Evolutionary conservation across 176 grass and related monocot species (phyloP).

Genomic region (Oryza nivara): DNA sequence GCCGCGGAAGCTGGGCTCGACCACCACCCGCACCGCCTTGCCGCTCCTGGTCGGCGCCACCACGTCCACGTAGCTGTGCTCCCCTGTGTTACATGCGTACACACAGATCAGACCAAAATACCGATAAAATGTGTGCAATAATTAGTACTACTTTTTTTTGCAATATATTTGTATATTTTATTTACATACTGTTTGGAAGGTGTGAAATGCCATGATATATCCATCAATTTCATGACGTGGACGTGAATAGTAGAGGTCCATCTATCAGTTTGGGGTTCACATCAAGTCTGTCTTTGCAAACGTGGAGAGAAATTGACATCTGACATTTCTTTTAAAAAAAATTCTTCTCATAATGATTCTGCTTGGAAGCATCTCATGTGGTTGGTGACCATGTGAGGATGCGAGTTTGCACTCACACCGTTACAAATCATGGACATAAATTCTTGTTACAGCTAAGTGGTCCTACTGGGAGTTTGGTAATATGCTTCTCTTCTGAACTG

Average conservation of each 20-base stretch:
- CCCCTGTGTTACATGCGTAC: slow-evolving; percentile 37
- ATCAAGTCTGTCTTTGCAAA: not conserved
- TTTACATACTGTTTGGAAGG: not conserved
- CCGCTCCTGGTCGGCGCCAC: slow-evolving; percentile 49
- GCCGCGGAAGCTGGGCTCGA: slow-evolving; percentile 64
- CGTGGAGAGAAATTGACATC: not conserved
- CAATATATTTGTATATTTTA: not conserved
- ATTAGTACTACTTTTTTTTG: not conserved
- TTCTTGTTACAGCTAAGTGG: not conserved
- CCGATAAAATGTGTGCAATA: not conserved
- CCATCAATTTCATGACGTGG: not conserved
- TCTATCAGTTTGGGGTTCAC: not conserved
- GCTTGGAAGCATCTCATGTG: not conserved
- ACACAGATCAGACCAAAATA: not conserved
- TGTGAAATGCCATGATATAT: not conserved
- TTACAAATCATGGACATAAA: not conserved
- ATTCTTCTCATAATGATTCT: not conserved
- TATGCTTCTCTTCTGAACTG: not conserved
- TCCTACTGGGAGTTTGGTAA: slow-evolving; percentile 4
- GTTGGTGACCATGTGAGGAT: slow-evolving; percentile 25
- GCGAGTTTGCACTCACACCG: not conserved
- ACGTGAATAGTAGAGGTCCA: not conserved
- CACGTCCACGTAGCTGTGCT: slow-evolving; percentile 69
- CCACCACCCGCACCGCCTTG: slow-evolving; percentile 56
- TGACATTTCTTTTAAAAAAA: not conserved